phyloP scores from a whole-genome alignment of 306 rosid genomes.

The Rosa multiflora region DNA sequence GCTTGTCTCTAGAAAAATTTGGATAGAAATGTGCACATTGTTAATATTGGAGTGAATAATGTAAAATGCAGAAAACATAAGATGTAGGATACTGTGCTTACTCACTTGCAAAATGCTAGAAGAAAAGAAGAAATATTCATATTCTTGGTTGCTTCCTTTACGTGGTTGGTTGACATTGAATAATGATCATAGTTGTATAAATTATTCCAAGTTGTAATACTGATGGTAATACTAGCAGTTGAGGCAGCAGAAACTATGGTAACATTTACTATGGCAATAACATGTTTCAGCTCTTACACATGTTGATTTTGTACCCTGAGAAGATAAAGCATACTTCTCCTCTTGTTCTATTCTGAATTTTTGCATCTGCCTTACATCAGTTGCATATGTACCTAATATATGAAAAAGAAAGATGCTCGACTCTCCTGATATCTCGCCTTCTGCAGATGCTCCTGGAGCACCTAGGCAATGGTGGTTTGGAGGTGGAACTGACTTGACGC shows the following conservation, averaged over 20 bases:
- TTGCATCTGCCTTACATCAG: not conserved
- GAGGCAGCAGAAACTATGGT: not conserved
- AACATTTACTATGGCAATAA: no score
- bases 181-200: not conserved
- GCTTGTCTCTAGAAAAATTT: not conserved
- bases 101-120: not conserved
- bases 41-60: not conserved
- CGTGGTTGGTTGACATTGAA: not conserved
- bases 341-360: not conserved
- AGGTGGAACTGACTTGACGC: constrained; percentile 97
- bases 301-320: not conserved
- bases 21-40: not conserved
- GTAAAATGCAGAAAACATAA: not conserved
- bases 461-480: constrained; percentile 99
- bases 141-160: not conserved
- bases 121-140: not conserved
- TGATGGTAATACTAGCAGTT: not conserved
- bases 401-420: not conserved
- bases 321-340: not conserved
- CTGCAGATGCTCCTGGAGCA: constrained; percentile 86
- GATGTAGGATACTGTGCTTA: not conserved
- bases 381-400: not conserved
- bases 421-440: constrained; percentile 25
- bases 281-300: not conserved
- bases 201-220: not conserved